A percentile compares a stretch with the other conserved stretches of the same genome.
These are phyloP conservation scores for Populus tremula DNA, from an alignment of 345 rosid genomes.

Conservation along the genomic window DNA sequence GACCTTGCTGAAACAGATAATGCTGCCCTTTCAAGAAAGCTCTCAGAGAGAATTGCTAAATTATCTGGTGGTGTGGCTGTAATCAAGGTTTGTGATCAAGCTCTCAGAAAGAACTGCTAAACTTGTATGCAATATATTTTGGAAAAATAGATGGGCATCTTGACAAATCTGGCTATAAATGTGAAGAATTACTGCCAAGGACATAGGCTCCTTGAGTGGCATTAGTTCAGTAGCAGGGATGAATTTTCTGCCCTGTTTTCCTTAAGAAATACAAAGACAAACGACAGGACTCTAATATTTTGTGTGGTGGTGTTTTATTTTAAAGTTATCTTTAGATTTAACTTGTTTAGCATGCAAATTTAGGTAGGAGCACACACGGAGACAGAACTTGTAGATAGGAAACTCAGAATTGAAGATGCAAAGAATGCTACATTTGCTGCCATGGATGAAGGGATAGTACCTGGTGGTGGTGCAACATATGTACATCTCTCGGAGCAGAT, in stretches of 20 bases:
- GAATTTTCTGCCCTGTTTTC: background rate
- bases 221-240: background rate
- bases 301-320: background rate
- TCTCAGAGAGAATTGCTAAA: conserved; percentile 81
- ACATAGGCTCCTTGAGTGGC: background rate
- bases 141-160: background rate
- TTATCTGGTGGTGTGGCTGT: conserved; percentile 87
- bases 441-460: conserved; percentile 82
- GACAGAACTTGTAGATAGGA: conserved; percentile 83
- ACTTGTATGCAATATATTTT: background rate
- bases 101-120: background rate
- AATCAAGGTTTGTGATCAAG: conserved; percentile 60
- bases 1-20: conserved; percentile 77
- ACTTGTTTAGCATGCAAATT: conserved; percentile 1
- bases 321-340: background rate
- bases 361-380: conserved; percentile 89
- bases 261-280: background rate
- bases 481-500: conserved; percentile 63
- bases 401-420: conserved; percentile 85
- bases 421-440: conserved; percentile 94
- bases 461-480: conserved; percentile 91
- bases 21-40: conserved; percentile 54
- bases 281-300: background rate
- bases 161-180: background rate
- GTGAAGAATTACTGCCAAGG: background rate